These are phyloP conservation scores for Ensete glaucum DNA, from an alignment of 176 grass and related monocot species.

Conservation along the genomic window DNA sequence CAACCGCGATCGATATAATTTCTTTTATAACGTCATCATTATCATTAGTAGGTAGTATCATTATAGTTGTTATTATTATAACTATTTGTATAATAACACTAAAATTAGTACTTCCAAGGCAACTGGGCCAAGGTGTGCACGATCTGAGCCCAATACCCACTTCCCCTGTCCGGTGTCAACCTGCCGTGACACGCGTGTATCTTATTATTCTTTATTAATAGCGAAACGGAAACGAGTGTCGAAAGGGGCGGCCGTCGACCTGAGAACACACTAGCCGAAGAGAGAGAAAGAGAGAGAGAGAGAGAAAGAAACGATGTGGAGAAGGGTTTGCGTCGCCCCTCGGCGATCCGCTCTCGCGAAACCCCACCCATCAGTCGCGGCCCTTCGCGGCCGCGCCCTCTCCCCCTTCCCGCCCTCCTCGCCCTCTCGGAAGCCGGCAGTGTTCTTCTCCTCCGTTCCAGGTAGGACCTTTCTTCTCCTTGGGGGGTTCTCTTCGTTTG, in stretches of 20 bases:
- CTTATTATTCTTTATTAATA: too few relatives aligned
- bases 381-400: neutral
- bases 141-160: too few relatives aligned
- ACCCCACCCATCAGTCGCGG: neutral
- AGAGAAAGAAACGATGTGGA: neutral
- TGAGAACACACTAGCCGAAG: conserved; percentile 1
- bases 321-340: neutral
- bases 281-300: neutral
- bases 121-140: too few relatives aligned
- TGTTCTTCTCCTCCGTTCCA: neutral
- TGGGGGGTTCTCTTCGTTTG: neutral
- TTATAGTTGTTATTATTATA: too few relatives aligned
- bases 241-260: neutral
- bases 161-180: too few relatives aligned
- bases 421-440: neutral
- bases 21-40: too few relatives aligned
- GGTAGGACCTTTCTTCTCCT: neutral
- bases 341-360: neutral
- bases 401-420: neutral
- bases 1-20: too few relatives aligned
- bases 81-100: too few relatives aligned
- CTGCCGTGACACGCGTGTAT: too few relatives aligned
- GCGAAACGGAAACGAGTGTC: too few relatives aligned
- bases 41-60: too few relatives aligned
- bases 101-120: too few relatives aligned